Base-by-base conservation (phyloP, 2,329 filamentous ascomycete species). In the Atkinsonella texensis region DNA sequence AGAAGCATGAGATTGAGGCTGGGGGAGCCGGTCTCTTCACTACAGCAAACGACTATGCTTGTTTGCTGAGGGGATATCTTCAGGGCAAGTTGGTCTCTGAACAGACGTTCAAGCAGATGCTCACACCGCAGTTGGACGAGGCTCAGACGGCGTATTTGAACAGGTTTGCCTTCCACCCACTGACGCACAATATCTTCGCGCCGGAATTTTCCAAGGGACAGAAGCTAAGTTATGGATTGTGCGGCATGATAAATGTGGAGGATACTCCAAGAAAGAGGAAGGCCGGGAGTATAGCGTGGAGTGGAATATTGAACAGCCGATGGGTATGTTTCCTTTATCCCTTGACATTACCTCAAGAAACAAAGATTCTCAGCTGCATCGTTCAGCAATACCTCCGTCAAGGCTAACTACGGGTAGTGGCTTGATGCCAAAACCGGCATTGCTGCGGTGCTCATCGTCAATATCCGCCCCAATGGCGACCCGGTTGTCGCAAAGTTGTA, bases 1-100 rank as follows among this genome's bases (percentile, higher is more conserved):
- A 56, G 10, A 59, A 67, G 33, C 66, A 65, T 42, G 59, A 59
- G 18, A 55, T 71, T 3, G 69, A 72, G 52, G 67, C 68, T 53
- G 73, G 71, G 13, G 73, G 73, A 4, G 65, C 68, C 0, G 73
- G 73, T 3, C 56, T 74, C 18, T 73, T 66, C 55, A 67, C 67
- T 3, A 73, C 68, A 18, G 66, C 69, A 1, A 54, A 52, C 11
- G 72, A 75, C 56, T 73, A 71, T 53, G 62, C 61, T 15, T 57
- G 53, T 46, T 63, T 72, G 6, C 54, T 73, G 39, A 59, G 58
- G 13, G 65, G 57, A 0, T 44, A 72, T 13, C 56, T 74, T 8
- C 54, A 57, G 5, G 60, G 59, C 4, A 55, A 54, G 12, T 50
- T 73, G 9, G 48, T 74, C 6, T 59, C 54, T 2, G 54, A 59